phyloP scores from a whole-genome alignment of 2,329 filamentous ascomycete species.

The Arthrobotrys entomopaga region DNA sequence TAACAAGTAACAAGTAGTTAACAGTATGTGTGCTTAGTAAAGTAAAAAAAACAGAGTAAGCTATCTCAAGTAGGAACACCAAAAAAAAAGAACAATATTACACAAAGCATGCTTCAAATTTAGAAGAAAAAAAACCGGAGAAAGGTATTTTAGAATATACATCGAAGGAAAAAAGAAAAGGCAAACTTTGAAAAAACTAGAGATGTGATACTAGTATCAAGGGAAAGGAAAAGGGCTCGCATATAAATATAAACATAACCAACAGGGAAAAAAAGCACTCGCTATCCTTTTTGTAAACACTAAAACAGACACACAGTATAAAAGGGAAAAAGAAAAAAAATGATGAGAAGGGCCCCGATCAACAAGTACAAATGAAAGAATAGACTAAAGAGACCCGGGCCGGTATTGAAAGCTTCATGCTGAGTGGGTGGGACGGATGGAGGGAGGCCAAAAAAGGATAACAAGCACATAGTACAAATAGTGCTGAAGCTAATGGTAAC shows the following conservation, averaged over 20 bases:
- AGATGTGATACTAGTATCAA: slow-evolving; percentile 6
- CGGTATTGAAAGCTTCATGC: slow-evolving; percentile 8
- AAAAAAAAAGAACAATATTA: slow-evolving; percentile 20
- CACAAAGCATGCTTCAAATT: slow-evolving; percentile 14
- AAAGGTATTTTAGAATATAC: slow-evolving; percentile 43
- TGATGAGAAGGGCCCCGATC: not conserved
- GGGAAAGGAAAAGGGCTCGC: slow-evolving; percentile 12
- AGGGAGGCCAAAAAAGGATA: not conserved
- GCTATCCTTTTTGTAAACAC: slow-evolving; percentile 38
- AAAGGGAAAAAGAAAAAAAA: slow-evolving; percentile 13
- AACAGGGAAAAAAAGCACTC: slow-evolving; percentile 29
- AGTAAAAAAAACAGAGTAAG: too few relatives aligned
- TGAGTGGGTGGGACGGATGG: not conserved
- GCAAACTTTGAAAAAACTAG: slow-evolving; percentile 2
- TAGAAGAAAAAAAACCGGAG: not conserved
- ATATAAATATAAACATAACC: slow-evolving; percentile 20
- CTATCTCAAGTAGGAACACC: not conserved
- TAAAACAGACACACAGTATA: slow-evolving; percentile 22
- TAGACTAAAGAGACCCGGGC: not conserved
- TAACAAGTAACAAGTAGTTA: not conserved
- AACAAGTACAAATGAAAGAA: not conserved
- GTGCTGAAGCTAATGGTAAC: not conserved
- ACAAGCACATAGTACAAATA: not conserved
- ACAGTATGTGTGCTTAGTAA: too few relatives aligned
- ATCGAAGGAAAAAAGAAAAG: slow-evolving; percentile 10